Conservation (phyloP, 2,329 filamentous ascomycete genomes). For the Fusarium albidum region DNA sequence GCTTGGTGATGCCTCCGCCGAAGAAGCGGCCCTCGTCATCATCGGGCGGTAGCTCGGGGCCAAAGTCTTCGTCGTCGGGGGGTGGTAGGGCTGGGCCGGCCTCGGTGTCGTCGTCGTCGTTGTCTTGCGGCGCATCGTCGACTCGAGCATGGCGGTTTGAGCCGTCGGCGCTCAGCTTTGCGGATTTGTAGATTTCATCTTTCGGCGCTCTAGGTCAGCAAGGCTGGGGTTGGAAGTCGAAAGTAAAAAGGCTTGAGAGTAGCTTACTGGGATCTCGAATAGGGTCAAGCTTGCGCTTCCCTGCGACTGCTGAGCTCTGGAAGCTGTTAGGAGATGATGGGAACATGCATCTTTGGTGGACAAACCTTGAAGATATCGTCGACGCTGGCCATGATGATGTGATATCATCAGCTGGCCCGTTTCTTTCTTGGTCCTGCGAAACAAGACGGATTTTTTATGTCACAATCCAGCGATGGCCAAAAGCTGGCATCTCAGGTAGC, state of each 20-base stretch:
- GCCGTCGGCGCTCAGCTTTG: constrained; percentile 58
- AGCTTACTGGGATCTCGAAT: constrained; percentile 68
- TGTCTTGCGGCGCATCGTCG: constrained; percentile 51
- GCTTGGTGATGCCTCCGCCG: constrained; percentile 84
- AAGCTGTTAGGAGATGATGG: constrained; percentile 23
- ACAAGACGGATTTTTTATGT: constrained; percentile 1
- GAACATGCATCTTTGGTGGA: background rate
- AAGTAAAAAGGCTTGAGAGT: background rate
- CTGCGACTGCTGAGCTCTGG: constrained; percentile 51
- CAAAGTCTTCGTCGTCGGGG: constrained; percentile 60
- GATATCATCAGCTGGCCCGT: too few species aligned
- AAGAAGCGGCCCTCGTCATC: constrained; percentile 94
- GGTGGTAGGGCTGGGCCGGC: constrained; percentile 57
- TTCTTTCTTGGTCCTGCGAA: background rate
- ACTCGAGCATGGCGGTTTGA: constrained; percentile 56
- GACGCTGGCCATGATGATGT: constrained; percentile 62
- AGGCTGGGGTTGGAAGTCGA: background rate
- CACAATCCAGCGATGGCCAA: constrained; percentile 17
- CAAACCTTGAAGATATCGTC: constrained; percentile 66
- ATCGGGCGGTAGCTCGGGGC: constrained; percentile 54
- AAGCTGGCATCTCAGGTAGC: background rate
- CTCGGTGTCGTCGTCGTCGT: constrained; percentile 62
- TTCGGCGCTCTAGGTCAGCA: constrained; percentile 4
- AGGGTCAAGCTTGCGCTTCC: constrained; percentile 71
- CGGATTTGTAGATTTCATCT: constrained; percentile 72